phyloP scores from a whole-genome alignment of 768 basidiomycete genomes.

The Kwoniella europaea region DNA sequence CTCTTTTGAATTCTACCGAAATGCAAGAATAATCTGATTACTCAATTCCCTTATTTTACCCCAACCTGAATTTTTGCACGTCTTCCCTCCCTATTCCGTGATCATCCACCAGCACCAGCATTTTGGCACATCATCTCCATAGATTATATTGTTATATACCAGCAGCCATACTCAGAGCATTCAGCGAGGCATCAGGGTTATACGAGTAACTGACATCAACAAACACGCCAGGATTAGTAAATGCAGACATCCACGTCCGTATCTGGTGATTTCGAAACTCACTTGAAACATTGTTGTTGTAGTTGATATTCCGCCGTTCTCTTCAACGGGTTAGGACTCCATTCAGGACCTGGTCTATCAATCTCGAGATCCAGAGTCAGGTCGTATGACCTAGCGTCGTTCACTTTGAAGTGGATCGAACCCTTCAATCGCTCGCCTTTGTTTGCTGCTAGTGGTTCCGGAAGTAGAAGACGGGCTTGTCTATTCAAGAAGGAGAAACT shows the following conservation, averaged over 20 bases:
- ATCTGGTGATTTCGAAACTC: constrained; percentile 17
- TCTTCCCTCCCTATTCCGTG: background rate
- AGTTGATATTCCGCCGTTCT: constrained; percentile 48
- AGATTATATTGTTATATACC: background rate
- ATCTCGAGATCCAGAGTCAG: constrained; percentile 48
- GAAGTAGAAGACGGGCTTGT: constrained; percentile 53
- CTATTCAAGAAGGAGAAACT: constrained; percentile 14
- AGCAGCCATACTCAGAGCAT: constrained; percentile 8
- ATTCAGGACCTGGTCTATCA: constrained; percentile 43
- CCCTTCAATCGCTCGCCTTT: constrained; percentile 51
- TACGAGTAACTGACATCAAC: constrained; percentile 34
- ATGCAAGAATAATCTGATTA: too few species aligned
- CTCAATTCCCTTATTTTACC: too few species aligned
- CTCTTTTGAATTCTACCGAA: too few species aligned
- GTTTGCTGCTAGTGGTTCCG: constrained; percentile 57
- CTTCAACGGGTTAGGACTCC: constrained; percentile 37
- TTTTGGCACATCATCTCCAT: background rate
- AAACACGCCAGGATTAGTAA: background rate
- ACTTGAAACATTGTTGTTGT: constrained; percentile 56
- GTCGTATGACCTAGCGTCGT: constrained; percentile 56
- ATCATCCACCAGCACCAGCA: background rate
- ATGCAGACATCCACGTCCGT: too few species aligned
- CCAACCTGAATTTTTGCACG: background rate
- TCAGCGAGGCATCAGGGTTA: constrained; percentile 40
- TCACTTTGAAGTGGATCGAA: constrained; percentile 49